Evolutionary conservation across 2,329 filamentous ascomycete species (phyloP).

Genomic region (Microsporum audouinii): DNA sequence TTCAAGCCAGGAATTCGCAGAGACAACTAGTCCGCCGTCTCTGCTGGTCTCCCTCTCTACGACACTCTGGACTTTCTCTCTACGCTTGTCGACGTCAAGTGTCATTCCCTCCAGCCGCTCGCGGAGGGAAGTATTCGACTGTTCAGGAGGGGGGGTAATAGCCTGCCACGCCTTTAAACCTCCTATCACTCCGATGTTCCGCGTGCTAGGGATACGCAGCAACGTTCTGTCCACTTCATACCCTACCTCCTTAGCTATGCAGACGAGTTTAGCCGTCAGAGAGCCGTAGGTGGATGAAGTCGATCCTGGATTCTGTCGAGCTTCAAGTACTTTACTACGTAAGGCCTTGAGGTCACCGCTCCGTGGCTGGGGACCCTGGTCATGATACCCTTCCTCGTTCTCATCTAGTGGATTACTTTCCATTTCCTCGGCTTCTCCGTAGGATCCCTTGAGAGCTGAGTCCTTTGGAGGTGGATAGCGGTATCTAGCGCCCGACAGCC

Average conservation of each 20-base stretch:
- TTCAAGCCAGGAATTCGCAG: constrained; percentile 42
- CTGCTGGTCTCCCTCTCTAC: constrained; percentile 43
- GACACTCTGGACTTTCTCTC: constrained; percentile 44
- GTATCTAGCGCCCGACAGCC: constrained; percentile 62
- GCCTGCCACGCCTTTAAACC: constrained; percentile 35
- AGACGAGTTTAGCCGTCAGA: constrained; percentile 65
- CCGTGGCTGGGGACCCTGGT: constrained; percentile 20
- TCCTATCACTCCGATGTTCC: constrained; percentile 15
- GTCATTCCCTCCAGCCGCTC: neutral
- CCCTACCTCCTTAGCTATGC: constrained; percentile 59
- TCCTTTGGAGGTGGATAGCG: constrained; percentile 38
- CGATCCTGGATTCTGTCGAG: constrained; percentile 23
- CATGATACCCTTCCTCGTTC: neutral
- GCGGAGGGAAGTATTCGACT: neutral
- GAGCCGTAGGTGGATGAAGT: constrained; percentile 66
- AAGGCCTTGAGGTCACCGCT: constrained; percentile 33
- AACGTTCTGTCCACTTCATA: constrained; percentile 72
- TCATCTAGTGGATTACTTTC: neutral
- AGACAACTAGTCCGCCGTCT: constrained; percentile 34
- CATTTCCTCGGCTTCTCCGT: constrained; percentile 5
- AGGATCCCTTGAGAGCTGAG: constrained; percentile 4
- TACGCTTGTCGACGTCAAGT: constrained; percentile 27
- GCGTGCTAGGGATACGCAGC: constrained; percentile 59
- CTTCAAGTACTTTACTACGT: constrained; percentile 26
- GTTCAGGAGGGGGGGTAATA: neutral